These are phyloP conservation scores for Thraustotheca clavata DNA, from an alignment of 352 stramenopile species.

Conservation along the genomic window DNA sequence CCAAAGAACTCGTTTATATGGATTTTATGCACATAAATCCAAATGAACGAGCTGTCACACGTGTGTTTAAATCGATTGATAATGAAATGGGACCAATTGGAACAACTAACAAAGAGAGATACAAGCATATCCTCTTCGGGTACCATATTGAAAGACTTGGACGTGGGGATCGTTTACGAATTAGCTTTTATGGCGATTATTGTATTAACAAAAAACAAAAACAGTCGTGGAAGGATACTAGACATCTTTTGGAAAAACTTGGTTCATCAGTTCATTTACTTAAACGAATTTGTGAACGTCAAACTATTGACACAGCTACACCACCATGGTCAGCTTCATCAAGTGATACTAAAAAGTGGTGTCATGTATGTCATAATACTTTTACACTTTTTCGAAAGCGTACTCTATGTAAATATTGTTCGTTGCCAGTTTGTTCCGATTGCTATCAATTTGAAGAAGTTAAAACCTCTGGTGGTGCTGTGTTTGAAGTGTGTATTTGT, in stretches of 20 bases:
- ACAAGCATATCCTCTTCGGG: slow-evolving; percentile 19
- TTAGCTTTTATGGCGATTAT: slow-evolving; percentile 21
- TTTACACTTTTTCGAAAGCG: slow-evolving; percentile 14
- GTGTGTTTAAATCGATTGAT: slow-evolving; percentile 19
- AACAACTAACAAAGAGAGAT: not conserved
- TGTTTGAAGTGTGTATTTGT: not conserved
- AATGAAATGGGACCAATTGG: not conserved
- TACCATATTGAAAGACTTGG: slow-evolving; percentile 5
- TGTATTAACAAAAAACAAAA: not conserved
- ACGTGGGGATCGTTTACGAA: not conserved
- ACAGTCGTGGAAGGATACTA: slow-evolving; percentile 6
- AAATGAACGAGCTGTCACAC: slow-evolving; percentile 4
- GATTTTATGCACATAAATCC: slow-evolving; percentile 19
- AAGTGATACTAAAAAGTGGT: slow-evolving; percentile 4
- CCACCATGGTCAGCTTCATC: not conserved
- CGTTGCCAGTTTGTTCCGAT: slow-evolving; percentile 1
- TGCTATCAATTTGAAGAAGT: not conserved
- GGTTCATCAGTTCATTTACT: not conserved
- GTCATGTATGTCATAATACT: slow-evolving; percentile 6
- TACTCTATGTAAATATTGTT: slow-evolving; percentile 1
- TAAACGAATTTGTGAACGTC: not conserved
- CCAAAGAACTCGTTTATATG: slow-evolving; percentile 13
- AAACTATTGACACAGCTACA: not conserved
- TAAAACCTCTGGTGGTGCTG: not conserved
- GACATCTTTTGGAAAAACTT: slow-evolving; percentile 13